Evolutionary conservation across 2,329 filamentous ascomycete genomes (phyloP).

Genomic region (Arthrobotrys sphaeroides): DNA sequence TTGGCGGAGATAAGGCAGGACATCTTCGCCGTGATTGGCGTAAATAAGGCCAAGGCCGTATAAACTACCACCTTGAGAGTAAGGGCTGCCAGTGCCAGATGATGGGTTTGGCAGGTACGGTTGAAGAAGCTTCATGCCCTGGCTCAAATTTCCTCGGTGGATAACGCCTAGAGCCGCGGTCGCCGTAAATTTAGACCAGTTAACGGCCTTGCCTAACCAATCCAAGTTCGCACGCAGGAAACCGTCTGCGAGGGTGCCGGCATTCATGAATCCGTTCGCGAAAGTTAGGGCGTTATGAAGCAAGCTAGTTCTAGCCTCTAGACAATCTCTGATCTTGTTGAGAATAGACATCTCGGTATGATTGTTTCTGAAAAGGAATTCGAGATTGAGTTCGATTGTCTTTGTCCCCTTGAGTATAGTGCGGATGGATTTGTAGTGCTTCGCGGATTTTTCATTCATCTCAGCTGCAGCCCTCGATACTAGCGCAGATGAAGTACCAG

Average conservation of each 20-base stretch:
- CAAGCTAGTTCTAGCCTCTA: slow-evolving; percentile 96
- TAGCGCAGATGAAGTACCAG: slow-evolving; percentile 44
- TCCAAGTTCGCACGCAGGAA: slow-evolving; percentile 98
- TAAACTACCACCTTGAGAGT: slow-evolving; percentile 93
- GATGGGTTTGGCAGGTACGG: slow-evolving; percentile 88
- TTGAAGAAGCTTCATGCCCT: slow-evolving; percentile 90
- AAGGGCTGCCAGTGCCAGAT: slow-evolving; percentile 83
- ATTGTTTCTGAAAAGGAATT: slow-evolving; percentile 96
- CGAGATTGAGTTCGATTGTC: slow-evolving; percentile 91
- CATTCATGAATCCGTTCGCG: slow-evolving; percentile 99
- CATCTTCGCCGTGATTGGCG: slow-evolving; percentile 93
- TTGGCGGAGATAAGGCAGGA: slow-evolving; percentile 78
- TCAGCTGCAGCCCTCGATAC: slow-evolving; percentile 50
- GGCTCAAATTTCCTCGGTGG: slow-evolving; percentile 91
- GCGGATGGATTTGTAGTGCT: slow-evolving; percentile 70
- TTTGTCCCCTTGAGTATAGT: slow-evolving; percentile 84
- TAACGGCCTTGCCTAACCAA: slow-evolving; percentile 97
- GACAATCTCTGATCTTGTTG: slow-evolving; percentile 94
- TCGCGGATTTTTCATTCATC: slow-evolving; percentile 54
- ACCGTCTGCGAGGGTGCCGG: slow-evolving; percentile 95
- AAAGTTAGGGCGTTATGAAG: slow-evolving; percentile 98
- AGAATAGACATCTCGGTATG: slow-evolving; percentile 89
- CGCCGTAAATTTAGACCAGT: slow-evolving; percentile 99
- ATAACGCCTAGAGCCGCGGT: slow-evolving; percentile 96
- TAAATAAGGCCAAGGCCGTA: slow-evolving; percentile 97